phyloP scores from a whole-genome alignment of 192 early-diverging fungal species.

The Backusella australiensis region DNA sequence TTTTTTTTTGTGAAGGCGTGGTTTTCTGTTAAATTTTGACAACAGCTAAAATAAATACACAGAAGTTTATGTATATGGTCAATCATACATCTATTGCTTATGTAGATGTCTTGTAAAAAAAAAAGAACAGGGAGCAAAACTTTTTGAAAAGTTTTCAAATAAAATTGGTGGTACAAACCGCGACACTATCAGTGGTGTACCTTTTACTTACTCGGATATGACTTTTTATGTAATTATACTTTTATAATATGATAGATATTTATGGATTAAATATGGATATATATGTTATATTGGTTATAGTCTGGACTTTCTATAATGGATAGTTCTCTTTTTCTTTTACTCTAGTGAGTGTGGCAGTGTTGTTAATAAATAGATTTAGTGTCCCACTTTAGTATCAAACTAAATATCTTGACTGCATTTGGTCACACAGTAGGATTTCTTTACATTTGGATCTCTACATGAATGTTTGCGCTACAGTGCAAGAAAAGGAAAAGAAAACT shows the following conservation, averaged over 20 bases:
- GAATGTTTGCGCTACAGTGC: background rate
- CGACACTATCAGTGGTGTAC: background rate
- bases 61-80: background rate
- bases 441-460: background rate
- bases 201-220: background rate
- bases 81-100: background rate
- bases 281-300: background rate
- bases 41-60: background rate
- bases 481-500: background rate
- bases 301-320: background rate
- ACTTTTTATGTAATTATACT: background rate
- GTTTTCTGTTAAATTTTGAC: background rate
- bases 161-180: background rate
- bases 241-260: background rate
- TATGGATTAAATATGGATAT: background rate
- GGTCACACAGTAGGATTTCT: background rate
- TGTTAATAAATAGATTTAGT: background rate
- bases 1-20: background rate
- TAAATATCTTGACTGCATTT: background rate
- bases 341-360: background rate
- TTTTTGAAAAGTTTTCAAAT: background rate
- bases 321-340: background rate
- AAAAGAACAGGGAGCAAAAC: background rate
- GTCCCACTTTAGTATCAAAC: background rate
- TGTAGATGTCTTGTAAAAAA: background rate